Evolutionary conservation across 164 flowering plant species (phyloP).

Genomic region (Protea cynaroides): DNA sequence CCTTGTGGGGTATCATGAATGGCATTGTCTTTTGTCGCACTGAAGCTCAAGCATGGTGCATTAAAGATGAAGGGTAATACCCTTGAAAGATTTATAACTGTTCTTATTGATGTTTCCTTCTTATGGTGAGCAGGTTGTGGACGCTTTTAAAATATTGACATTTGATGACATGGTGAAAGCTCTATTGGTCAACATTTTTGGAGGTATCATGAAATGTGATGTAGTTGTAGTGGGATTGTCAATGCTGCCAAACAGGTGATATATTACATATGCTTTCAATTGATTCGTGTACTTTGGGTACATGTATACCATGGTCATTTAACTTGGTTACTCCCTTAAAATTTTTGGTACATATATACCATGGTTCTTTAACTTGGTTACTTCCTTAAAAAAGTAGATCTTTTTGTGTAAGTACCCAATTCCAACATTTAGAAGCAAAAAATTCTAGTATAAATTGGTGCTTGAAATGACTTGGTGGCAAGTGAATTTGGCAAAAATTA

Average conservation of each 20-base stretch:
- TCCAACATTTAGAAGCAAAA: not conserved
- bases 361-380: no score
- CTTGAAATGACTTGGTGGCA: not conserved
- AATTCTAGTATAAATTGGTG: not conserved
- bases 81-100: no score
- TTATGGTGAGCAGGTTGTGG: slow-evolving; percentile 62
- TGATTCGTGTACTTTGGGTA: not conserved
- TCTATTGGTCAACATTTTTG: slow-evolving; percentile 94
- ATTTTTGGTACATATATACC: no score
- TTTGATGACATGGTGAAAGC: slow-evolving; percentile 97
- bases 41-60: no score
- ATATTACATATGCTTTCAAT: not conserved
- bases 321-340: not conserved
- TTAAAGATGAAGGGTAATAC: no score
- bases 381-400: not conserved
- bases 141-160: slow-evolving; percentile 95
- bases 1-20: not conserved
- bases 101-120: not conserved
- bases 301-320: not conserved
- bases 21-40: no score
- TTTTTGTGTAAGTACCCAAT: not conserved
- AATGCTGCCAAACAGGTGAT: slow-evolving; percentile 88
- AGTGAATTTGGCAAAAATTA: not conserved
- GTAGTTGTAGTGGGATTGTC: slow-evolving; percentile 98
- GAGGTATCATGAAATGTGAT: slow-evolving; percentile 99